Conservation (phyloP, 1,284 basidiomycete species). For the Kwoniella shivajii region DNA sequence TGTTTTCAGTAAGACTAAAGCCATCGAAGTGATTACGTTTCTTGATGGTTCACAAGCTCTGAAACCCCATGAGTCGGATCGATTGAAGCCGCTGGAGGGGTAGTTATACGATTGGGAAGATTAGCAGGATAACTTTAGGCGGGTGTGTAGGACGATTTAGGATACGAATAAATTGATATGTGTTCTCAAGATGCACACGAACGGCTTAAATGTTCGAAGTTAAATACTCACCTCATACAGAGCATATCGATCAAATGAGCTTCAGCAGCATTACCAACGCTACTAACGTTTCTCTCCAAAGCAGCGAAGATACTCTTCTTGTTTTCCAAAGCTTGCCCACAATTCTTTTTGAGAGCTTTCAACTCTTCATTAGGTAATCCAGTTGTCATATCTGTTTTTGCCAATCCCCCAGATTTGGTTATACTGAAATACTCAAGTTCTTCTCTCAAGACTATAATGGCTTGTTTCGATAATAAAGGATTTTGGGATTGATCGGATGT, state of each 20-base stretch:
- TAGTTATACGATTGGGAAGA: neutral
- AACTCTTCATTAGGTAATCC: constrained; percentile 77
- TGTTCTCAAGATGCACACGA: no score
- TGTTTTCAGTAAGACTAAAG: constrained; percentile 94
- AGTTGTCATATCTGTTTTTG: constrained; percentile 65
- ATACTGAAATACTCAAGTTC: constrained; percentile 99
- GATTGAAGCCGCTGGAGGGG: constrained; percentile 79
- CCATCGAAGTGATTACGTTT: constrained; percentile 97
- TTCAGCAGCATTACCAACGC: constrained; percentile 98
- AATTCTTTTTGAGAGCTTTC: constrained; percentile 75
- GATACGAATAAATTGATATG: neutral
- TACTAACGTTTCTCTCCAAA: constrained; percentile 96
- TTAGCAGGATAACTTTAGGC: neutral
- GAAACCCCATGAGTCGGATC: constrained; percentile 96
- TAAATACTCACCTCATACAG: constrained; percentile 89
- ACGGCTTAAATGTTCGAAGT: no score
- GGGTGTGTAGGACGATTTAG: neutral
- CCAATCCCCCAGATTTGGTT: constrained; percentile 52
- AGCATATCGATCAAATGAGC: constrained; percentile 99
- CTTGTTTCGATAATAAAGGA: constrained; percentile 91
- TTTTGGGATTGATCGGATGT: constrained; percentile 63
- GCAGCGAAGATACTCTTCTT: constrained; percentile 95
- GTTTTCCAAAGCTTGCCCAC: constrained; percentile 83
- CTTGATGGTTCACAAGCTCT: constrained; percentile 91
- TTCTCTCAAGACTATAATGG: constrained; percentile 96